phyloP scores from a whole-genome alignment of 164 flowering plant genomes.

The Saururus chinensis region DNA sequence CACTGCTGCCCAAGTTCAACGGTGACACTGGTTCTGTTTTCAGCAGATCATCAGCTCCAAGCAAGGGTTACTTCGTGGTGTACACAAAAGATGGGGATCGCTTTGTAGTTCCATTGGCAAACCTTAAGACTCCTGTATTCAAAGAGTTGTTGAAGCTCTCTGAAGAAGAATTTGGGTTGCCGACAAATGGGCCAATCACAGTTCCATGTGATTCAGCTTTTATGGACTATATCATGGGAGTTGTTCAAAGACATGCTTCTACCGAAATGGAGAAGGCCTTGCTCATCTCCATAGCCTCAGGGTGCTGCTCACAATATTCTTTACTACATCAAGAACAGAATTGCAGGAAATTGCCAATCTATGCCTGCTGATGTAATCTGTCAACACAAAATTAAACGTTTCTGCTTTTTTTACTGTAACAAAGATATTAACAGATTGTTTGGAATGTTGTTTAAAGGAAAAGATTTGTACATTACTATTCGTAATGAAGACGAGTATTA shows the following conservation, averaged over 20 bases:
- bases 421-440: too few species aligned
- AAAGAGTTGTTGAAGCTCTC: conserved; percentile 15
- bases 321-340: background rate
- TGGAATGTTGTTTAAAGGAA: too few species aligned
- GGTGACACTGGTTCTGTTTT: too few species aligned
- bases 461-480: too few species aligned
- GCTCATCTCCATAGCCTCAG: conserved; percentile 3
- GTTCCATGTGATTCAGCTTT: conserved; percentile 14
- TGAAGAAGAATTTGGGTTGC: conserved; percentile 18
- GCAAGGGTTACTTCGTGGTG: conserved; percentile 20
- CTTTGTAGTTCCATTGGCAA: conserved; percentile 12
- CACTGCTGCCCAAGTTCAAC: too few species aligned
- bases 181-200: conserved; percentile 5
- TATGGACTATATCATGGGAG: conserved; percentile 10
- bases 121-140: conserved; percentile 6
- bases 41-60: conserved; percentile 6
- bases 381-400: too few species aligned
- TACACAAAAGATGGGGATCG: conserved; percentile 11
- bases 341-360: too few species aligned
- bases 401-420: too few species aligned
- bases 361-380: too few species aligned
- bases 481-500: too few species aligned
- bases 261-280: conserved; percentile 13
- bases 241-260: background rate
- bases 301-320: background rate